Evolutionary conservation across 345 rosid species (phyloP), one percentile per base, ranked within the genome.

Genomic region (Lagerstroemia speciosa): DNA sequence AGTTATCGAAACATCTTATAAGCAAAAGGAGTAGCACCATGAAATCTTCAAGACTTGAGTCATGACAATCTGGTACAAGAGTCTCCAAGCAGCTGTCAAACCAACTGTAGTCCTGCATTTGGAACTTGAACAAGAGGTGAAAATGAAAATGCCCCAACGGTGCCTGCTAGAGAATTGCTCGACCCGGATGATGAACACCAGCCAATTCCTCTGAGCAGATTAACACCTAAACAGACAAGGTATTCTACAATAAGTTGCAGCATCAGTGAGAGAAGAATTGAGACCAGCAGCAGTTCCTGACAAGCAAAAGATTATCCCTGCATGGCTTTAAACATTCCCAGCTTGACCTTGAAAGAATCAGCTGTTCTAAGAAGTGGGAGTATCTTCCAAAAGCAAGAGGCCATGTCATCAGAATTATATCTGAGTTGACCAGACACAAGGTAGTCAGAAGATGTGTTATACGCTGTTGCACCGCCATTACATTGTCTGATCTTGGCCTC

Each of bases 311-410:
- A 48, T 19, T 24, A 4, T 48, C 55, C 20, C 55, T 20, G 55
- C 24, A 45, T 32, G 68, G 55, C 24, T 33, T 40, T 66, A 66
- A 45, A 48, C 69, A 67, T 45, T 48, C 34, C 15, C 19, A 67
- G 38, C 60, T 46, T 36, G 17, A 45, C 58, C 69, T 55, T 45
- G 60, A 19, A 41, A 41, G 46, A 41, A 46, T 32, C 58, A 46
- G 31, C 29, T 31, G 40, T 24, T 45, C 69, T 30, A 46, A 17
- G 29, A 32, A 46, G 40, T 36, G 24, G 11, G 29, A 55, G 40
- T 22, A 45, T 45, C 60, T 37, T 67, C 55, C 36, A 48, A n/a
- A 46, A 32, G 58, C 68, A 43, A 66, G 40, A 40, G 36, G 36
- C 30, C n/a, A 53, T 45, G 69, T 67, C 32, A 53, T 8, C 10